Evolutionary conservation across 2,329 filamentous ascomycete genomes (phyloP), one percentile per base, ranked within the genome.

Genomic region (Monilinia polystroma): DNA sequence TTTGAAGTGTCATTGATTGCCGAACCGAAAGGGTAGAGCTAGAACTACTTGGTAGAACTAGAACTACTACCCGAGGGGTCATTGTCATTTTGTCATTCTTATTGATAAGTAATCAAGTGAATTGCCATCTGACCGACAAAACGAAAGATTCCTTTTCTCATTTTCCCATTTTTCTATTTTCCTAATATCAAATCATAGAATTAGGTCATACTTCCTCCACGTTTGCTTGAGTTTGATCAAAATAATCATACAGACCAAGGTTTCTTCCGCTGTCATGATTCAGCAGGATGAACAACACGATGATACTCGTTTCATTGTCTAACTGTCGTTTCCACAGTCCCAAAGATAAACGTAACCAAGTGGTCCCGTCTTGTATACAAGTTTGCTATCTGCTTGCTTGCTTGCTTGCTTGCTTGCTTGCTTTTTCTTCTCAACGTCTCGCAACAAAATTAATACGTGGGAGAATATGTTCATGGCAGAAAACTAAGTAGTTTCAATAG

Each of bases 1-100:
- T 62, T 41, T 26, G 45, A 35, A 62, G n/a, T 51, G 58, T 38
- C n/a, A 62, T 29, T 26, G 20, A 60, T 60, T 62, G 45, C 58
- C 45, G 58, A 41, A 16, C 45, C 29, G 45, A 51, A 23, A 51
- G 32, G n/a, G 18, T 38, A 51, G n/a, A 8, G 18, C 8, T 16
- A 55, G 41, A 16, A 14, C 3, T 43, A 35, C 23, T 23, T 23
- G 23, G 18, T 16, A 55, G 41, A 16, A 14, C 3, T 43, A 35
- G 32, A 35, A 14, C 8, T 12, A 16, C 41, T 16, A 23, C 23
- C 23, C 23, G 23, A 23, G 23, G 3, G 16, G 38, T 45, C 11
- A 16, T 18, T 45, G 16, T 29, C 23, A 41, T 38, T 60, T 45
- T 45, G 45, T 35, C 20, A 1, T 26, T 62, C 58, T 62, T 62